Evolutionary conservation across 2,329 filamentous ascomycete species (phyloP).

Genomic region (Neocatenulostroma microsporum): DNA sequence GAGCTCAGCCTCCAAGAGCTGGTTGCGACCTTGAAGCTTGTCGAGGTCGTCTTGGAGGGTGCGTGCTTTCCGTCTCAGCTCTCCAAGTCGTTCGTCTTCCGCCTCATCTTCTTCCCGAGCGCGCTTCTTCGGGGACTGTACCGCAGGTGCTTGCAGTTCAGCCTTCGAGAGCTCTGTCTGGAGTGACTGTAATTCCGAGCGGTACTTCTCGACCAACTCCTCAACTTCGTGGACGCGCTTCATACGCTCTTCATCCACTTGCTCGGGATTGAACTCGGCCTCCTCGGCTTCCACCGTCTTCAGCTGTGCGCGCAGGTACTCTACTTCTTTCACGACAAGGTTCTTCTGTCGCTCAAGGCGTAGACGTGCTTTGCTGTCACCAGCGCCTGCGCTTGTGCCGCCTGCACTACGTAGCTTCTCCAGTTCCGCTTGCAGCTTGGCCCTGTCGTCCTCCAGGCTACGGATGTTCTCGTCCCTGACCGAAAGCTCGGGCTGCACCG

Average conservation of each 20-base stretch:
- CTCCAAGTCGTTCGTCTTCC: constrained; percentile 65
- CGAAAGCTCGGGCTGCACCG: constrained; percentile 66
- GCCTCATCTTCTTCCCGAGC: constrained; percentile 41
- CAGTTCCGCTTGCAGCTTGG: constrained; percentile 57
- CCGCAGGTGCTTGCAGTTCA: constrained; percentile 47
- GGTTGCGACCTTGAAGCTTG: constrained; percentile 59
- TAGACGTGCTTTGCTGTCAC: constrained; percentile 60
- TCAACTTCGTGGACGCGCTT: constrained; percentile 75
- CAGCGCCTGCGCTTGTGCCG: constrained; percentile 25
- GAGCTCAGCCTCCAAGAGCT: constrained; percentile 67
- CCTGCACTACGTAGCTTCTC: constrained; percentile 54
- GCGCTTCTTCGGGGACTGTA: constrained; percentile 44
- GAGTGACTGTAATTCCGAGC: constrained; percentile 65
- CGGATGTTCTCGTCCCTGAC: constrained; percentile 71
- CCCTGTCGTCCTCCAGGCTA: constrained; percentile 62
- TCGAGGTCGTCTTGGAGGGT: constrained; percentile 72
- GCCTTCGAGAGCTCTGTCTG: constrained; percentile 64
- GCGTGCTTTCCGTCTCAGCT: constrained; percentile 79
- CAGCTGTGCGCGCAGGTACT: constrained; percentile 86
- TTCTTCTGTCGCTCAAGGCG: constrained; percentile 78
- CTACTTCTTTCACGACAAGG: constrained; percentile 83
- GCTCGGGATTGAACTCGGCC: constrained; percentile 71
- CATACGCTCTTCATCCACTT: constrained; percentile 65
- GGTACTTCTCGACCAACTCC: constrained; percentile 77
- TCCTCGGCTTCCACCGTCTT: constrained; percentile 83